Conservation (phyloP, 192 early-diverging fungal genomes). For the Diversispora epigaea region DNA sequence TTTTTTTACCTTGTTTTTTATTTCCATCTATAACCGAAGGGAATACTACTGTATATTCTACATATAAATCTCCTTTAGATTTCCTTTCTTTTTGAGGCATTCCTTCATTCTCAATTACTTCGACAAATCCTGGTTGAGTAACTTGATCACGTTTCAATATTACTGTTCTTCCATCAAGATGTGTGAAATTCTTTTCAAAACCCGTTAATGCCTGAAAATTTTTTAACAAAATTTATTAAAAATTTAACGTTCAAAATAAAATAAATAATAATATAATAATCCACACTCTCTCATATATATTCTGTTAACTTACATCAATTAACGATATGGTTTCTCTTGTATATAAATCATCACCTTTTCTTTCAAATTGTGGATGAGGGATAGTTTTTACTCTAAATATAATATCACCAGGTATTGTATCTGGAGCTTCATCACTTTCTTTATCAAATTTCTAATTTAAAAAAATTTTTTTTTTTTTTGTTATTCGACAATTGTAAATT, state of each 20-base stretch:
- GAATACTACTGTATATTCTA: slow-evolving; percentile 85
- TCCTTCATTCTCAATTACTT: slow-evolving; percentile 78
- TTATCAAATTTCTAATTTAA: slow-evolving; percentile 66
- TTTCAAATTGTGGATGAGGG: slow-evolving; percentile 72
- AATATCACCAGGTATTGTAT: slow-evolving; percentile 82
- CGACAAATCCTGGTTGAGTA: slow-evolving; percentile 73
- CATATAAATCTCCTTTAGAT: slow-evolving; percentile 73
- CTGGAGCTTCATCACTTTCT: slow-evolving; percentile 90
- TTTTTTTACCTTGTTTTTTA: slow-evolving; percentile 43
- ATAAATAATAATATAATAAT: neutral
- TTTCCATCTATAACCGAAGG: slow-evolving; percentile 58
- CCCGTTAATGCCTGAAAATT: slow-evolving; percentile 69
- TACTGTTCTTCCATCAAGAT: slow-evolving; percentile 77
- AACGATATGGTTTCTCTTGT: slow-evolving; percentile 76
- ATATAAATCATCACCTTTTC: slow-evolving; percentile 75
- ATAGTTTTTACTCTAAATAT: slow-evolving; percentile 71
- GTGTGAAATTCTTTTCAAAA: slow-evolving; percentile 71
- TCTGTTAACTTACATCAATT: slow-evolving; percentile 43
- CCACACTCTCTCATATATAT: neutral
- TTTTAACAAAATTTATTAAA: neutral
- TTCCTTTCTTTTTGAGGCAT: slow-evolving; percentile 75
- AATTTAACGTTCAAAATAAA: neutral
- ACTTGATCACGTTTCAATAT: slow-evolving; percentile 56
- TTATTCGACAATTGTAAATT: no score
- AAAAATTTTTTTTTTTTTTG: neutral